Evolutionary conservation across 306 rosid species (phyloP).

Genomic region (Pterocarpus santalinus): DNA sequence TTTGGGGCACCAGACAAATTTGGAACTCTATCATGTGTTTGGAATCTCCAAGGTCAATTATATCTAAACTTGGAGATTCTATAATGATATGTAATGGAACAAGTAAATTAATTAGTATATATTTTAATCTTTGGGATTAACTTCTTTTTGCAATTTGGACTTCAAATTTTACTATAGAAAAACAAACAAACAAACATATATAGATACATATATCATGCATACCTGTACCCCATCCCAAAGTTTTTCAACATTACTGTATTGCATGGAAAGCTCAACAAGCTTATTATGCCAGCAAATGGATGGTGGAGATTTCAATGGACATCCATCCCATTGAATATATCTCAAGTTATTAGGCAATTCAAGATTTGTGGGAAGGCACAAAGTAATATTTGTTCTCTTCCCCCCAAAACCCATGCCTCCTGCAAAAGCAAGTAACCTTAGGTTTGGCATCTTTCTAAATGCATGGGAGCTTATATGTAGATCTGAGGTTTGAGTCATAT

Average conservation of each 20-base stretch:
- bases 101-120: not conserved
- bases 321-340: slow-evolving; percentile 8
- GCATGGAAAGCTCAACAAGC: slow-evolving; percentile 22
- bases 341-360: slow-evolving; percentile 21
- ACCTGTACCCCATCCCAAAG: slow-evolving; percentile 39
- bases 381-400: not conserved
- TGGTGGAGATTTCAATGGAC: slow-evolving; percentile 26
- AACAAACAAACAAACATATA: too few relatives aligned
- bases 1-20: not conserved
- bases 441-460: too few relatives aligned
- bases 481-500: too few relatives aligned
- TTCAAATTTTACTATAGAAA: too few relatives aligned
- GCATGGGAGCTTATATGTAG: too few relatives aligned
- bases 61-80: slow-evolving; percentile 28
- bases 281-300: not conserved
- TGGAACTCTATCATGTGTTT: not conserved
- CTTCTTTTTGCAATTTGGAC: too few relatives aligned
- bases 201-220: not conserved
- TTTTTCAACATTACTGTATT: not conserved
- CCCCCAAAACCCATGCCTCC: not conserved
- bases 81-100: not conserved
- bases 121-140: not conserved
- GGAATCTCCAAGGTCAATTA: not conserved
- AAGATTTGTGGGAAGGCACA: not conserved
- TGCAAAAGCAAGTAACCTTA: slow-evolving; percentile 12